These are phyloP conservation scores for Spathaspora sp. DNA, from an alignment of 1,139 yeast species.

Conservation along the genomic window DNA sequence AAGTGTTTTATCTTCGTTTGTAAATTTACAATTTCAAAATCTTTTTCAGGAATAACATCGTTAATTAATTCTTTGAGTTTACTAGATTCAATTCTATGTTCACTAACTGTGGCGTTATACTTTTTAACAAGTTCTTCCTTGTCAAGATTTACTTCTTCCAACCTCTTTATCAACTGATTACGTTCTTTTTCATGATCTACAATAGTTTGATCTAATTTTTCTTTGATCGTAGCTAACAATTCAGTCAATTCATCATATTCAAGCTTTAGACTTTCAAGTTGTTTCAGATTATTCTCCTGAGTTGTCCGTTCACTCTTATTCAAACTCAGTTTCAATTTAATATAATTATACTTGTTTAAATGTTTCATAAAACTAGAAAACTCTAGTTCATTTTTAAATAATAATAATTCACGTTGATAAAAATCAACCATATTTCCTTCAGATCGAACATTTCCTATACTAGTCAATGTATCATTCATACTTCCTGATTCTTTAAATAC, in stretches of 20 bases:
- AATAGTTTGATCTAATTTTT: conserved; percentile 9
- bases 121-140: conserved; percentile 11
- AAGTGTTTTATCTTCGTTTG: conserved; percentile 16
- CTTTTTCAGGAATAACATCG: conserved; percentile 22
- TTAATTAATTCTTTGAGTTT: conserved; percentile 17
- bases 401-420: conserved; percentile 58
- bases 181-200: conserved; percentile 9
- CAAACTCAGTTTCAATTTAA: conserved; percentile 32
- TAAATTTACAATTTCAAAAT: conserved; percentile 23
- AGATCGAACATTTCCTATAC: not conserved
- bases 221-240: conserved; percentile 15
- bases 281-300: conserved; percentile 10
- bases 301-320: conserved; percentile 21
- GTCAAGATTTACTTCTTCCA: conserved; percentile 21
- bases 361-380: conserved; percentile 57
- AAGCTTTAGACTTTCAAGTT: conserved; percentile 8
- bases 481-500: conserved; percentile 16
- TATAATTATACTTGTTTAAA: conserved; percentile 48
- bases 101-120: conserved; percentile 15
- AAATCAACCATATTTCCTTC: conserved; percentile 36
- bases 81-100: conserved; percentile 22
- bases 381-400: conserved; percentile 62
- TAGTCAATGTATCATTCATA: not conserved
- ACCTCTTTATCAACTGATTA: conserved; percentile 7
- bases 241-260: conserved; percentile 58